Conservation (phyloP, 306 rosid species). For the Arachis stenosperma region DNA sequence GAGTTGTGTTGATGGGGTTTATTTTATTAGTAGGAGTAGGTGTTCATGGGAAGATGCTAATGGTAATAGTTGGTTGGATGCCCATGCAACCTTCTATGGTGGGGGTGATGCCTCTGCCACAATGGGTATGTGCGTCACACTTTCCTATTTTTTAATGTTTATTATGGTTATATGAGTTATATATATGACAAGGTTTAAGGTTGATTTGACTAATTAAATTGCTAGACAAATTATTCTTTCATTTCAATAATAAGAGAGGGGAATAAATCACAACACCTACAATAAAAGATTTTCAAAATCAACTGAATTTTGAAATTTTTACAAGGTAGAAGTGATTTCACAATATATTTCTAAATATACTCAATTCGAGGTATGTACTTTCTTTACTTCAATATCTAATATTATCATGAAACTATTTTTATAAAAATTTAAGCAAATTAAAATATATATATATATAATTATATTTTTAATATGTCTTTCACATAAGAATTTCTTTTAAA, state of each 20-base stretch:
- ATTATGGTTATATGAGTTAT: conserved; percentile 2
- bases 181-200: not conserved
- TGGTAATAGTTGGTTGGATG: conserved; percentile 54
- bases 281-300: not conserved
- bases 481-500: too few species aligned
- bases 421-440: too few species aligned
- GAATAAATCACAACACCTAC: not conserved
- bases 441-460: too few species aligned
- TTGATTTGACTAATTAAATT: not conserved
- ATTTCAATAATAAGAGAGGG: not conserved
- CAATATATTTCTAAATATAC: not conserved
- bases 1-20: conserved; percentile 49
- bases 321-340: too few species aligned
- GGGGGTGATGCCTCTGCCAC: conserved; percentile 88
- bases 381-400: not conserved
- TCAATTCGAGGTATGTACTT: not conserved
- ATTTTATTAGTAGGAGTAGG: conserved; percentile 33
- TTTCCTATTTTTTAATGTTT: too few species aligned
- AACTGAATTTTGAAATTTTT: not conserved
- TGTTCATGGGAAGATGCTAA: conserved; percentile 33
- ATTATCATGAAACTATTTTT: too few species aligned
- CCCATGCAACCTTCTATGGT: conserved; percentile 84
- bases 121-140: conserved; percentile 54
- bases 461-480: too few species aligned
- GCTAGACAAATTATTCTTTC: conserved; percentile 2